Base-by-base conservation (phyloP, 352 stramenopile species). In the Phytophthora meadii region DNA sequence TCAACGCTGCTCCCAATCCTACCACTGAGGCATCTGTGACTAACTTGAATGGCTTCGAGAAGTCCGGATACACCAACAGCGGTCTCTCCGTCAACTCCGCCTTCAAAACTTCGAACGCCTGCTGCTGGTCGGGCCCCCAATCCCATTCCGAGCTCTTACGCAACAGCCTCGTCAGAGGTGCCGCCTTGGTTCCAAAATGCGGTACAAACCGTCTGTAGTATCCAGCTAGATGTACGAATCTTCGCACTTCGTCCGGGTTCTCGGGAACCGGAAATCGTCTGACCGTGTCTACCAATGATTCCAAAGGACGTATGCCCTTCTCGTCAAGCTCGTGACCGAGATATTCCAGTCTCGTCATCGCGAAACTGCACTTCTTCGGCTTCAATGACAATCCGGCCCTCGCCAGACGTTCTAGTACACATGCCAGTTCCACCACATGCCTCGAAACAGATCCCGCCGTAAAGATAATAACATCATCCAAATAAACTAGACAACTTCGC, bases 161-260 rank as follows among this genome's bases (percentile, higher is more conserved):
- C 12, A 76, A 25, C 22, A 81, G 32, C 34, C 37, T 24, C 3
- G 69, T 71, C 8, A 80, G 11, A 3, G 68, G 59, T 4, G 44
- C 34, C 5, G 52, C 39, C 17, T 50, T 61, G 0, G n/a, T 37
- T 1, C 54, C 68, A 15, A 77, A 81, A 1, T 48, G 12, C 1
- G 55, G 8, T 0, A 76, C 42, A 34, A 79, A 76, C 1, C 61
- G 28, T 3, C 71, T 27, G n/a, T 76, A 79, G 19, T 75, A 79
- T 0, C 62, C 67, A 0, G 62, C 63, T 9, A 79, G 10, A 22
- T 75, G 60, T 1, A 77, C 64, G 28, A 77, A 74, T 11, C 63
- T 14, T 25, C 49, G 52, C 1, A 77, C 39, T 19, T 42, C 58
- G 0, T 17, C 32, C 0, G 2, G 19, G 19, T 74, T 50, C 24